These are phyloP conservation scores for Aspergillus felis DNA, from an alignment of 2,329 filamentous ascomycete genomes.

Conservation along the genomic window DNA sequence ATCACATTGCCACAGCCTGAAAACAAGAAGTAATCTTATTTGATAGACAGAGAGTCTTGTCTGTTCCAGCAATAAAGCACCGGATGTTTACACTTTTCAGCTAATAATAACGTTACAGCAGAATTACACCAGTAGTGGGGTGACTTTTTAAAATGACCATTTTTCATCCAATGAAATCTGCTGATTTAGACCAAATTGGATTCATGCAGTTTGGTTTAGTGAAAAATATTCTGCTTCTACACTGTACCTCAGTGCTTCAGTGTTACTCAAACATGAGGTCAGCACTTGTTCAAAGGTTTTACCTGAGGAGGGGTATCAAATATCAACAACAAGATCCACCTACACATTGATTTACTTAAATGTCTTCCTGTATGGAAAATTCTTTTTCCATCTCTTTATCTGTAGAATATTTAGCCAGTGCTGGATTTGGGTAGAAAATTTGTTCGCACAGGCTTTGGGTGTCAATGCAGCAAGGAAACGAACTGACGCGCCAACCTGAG, in stretches of 20 bases:
- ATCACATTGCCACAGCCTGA: not conserved
- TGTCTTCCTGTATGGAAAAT: not conserved
- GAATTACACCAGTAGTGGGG: not conserved
- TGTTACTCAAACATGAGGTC: too few species aligned
- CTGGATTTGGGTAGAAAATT: not conserved
- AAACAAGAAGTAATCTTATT: not conserved
- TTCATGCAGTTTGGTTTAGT: not conserved
- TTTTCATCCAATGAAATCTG: not conserved
- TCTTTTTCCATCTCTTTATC: too few species aligned
- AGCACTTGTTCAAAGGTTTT: not conserved
- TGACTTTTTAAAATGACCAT: not conserved
- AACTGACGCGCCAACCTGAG: not conserved
- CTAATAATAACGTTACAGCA: not conserved
- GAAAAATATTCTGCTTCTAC: not conserved
- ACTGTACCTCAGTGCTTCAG: not conserved
- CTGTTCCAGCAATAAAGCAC: not conserved
- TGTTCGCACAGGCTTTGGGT: not conserved
- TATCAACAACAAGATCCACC: not conserved
- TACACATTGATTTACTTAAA: not conserved
- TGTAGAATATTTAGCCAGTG: not conserved
- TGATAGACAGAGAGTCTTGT: not conserved
- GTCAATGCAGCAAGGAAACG: not conserved
- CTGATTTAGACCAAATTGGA: not conserved
- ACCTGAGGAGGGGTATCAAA: not conserved
- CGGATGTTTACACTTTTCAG: not conserved